Evolutionary conservation across 2,329 filamentous ascomycete species (phyloP), one percentile per base, ranked within the genome.

Genomic region (Aureobasidium musti): DNA sequence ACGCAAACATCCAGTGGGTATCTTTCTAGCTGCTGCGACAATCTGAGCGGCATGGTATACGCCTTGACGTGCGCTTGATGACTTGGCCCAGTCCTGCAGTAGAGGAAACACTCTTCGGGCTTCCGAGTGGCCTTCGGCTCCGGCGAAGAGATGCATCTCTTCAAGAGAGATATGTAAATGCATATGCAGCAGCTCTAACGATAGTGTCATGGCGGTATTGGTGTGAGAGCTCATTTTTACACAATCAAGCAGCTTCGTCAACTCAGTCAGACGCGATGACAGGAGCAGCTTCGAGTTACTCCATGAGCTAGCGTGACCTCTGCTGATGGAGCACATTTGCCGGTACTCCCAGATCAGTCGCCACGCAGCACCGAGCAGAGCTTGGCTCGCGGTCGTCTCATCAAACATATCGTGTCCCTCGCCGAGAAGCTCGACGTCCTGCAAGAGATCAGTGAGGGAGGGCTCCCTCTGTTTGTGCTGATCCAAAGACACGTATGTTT

Each of bases 21-120:
- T 70, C 19, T 74, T 72, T 50, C 86, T 84, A 1, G 87, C 88
- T 47, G 84, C 83, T 8, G 86, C 83, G 5, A 91, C 74, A 1
- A 89, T 82, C 74, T 90, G 89, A 0, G 87, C 88, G 1, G 89
- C 89, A 70, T 89, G 87, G 84, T 86, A 91, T 0, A 90, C 73
- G 11, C 87, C 85, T 68, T 84, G 83, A 33, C 87, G 81, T 8
- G 86, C 83, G 26, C 85, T 82, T 1, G 78, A 72, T 45, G 80
- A 86, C 39, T 81, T 79, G 0, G 81, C 81, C 87, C 87, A 90
- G 30, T 85, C 80, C 67, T 85, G 82, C 8, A 90, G 77, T 0
- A 82, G 78, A 0, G 85, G 83, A 68, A 87, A 87, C 17, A 87
- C 81, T 7, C 82, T 77, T 4, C 84, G 81, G 4, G 88, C 87